Conservation (phyloP, 2,329 filamentous ascomycete genomes). For the Pseudofabraea citricarpa region DNA sequence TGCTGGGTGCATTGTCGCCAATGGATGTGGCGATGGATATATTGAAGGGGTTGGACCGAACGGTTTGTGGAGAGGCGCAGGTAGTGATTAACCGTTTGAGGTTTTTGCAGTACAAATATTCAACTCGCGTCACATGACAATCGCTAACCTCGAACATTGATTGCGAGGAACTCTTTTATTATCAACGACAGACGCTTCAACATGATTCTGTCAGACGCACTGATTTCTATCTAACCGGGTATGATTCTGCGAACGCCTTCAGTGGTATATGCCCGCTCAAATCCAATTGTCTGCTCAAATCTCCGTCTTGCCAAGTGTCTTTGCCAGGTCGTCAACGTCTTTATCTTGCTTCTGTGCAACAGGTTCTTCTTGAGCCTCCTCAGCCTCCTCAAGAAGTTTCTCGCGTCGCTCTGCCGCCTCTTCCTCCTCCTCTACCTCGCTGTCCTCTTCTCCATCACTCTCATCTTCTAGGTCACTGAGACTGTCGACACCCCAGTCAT, state of each 20-base stretch:
- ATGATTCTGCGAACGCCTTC: not conserved
- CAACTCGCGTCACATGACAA: too few relatives aligned
- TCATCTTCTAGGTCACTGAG: slow-evolving; percentile 77
- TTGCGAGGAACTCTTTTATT: too few relatives aligned
- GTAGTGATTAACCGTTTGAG: too few relatives aligned
- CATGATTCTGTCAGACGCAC: too few relatives aligned
- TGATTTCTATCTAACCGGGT: not conserved
- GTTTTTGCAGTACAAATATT: too few relatives aligned
- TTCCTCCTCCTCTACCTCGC: slow-evolving; percentile 56
- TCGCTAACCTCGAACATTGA: too few relatives aligned
- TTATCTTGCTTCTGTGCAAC: slow-evolving; percentile 67
- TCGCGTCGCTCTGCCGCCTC: slow-evolving; percentile 61
- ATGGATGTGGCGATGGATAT: too few relatives aligned
- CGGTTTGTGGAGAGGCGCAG: too few relatives aligned
- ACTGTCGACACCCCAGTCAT: slow-evolving; percentile 80
- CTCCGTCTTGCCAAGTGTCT: slow-evolving; percentile 63
- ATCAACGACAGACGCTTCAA: too few relatives aligned
- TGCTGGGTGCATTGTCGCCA: too few relatives aligned
- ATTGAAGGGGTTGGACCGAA: too few relatives aligned
- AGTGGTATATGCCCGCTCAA: not conserved
- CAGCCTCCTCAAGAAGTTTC: slow-evolving; percentile 63
- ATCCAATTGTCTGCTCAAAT: slow-evolving; percentile 1
- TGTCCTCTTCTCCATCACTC: slow-evolving; percentile 64
- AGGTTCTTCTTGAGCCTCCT: slow-evolving; percentile 69
- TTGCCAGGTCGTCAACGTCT: slow-evolving; percentile 76